These are phyloP conservation scores for Chloranthus sessilifolius DNA, from an alignment of 164 flowering plant genomes.

Conservation along the genomic window DNA sequence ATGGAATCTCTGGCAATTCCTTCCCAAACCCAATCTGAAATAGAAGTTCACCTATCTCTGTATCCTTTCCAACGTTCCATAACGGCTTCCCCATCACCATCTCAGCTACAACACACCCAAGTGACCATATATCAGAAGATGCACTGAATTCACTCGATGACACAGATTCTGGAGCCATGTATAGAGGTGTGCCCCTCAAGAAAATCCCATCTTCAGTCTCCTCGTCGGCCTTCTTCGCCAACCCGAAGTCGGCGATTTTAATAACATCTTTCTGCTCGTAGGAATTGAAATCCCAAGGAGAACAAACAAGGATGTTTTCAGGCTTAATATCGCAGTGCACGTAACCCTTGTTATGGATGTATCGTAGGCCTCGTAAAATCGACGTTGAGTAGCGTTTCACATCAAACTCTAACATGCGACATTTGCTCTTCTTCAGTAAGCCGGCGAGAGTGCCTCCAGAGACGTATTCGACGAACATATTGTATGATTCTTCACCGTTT, in stretches of 20 bases:
- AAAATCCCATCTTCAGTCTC: too few species aligned
- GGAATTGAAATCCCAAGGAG: constrained; percentile 11
- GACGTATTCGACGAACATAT: constrained; percentile 59
- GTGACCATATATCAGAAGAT: constrained; percentile 52
- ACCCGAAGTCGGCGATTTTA: constrained; percentile 81
- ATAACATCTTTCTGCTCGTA: too few species aligned
- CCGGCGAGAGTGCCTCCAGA: constrained; percentile 48
- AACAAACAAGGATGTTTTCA: constrained; percentile 43
- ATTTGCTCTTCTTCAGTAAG: constrained; percentile 24
- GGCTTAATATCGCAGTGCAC: constrained; percentile 82
- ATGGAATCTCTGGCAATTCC: constrained; percentile 42
- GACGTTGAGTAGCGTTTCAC: constrained; percentile 34
- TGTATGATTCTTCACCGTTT: constrained; percentile 34
- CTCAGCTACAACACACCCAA: constrained; percentile 57
- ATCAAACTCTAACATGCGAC: constrained; percentile 30
- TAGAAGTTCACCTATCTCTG: constrained; percentile 21
- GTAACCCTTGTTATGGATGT: constrained; percentile 47
- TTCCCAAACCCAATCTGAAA: constrained; percentile 28
- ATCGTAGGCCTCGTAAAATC: constrained; percentile 38
- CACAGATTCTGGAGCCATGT: constrained; percentile 58
- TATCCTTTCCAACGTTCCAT: constrained; percentile 22
- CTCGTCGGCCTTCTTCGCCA: constrained; percentile 35
- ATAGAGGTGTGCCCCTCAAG: constrained; percentile 51
- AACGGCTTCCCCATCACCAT: constrained; percentile 47
- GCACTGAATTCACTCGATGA: constrained; percentile 22